Base-by-base conservation (phyloP, 345 rosid genomes). In the Balakata baccata region DNA sequence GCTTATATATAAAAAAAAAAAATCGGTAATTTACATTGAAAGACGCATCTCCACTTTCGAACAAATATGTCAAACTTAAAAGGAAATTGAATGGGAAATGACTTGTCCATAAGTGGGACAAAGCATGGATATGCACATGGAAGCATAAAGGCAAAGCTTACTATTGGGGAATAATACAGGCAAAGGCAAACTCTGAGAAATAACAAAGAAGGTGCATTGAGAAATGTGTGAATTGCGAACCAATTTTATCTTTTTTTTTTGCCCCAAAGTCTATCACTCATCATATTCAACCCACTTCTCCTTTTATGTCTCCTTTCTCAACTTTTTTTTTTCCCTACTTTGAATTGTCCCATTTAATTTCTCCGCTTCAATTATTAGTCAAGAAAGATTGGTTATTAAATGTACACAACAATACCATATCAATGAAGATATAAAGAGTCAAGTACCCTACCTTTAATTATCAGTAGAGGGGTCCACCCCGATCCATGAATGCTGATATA, bases 61-160 rank as follows among this genome's bases (percentile, higher is more conserved):
- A 59, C 56, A 25, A 25, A 46, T n/a, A 54, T 54, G 0, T 56
- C 4, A n/a, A 56, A n/a, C 5, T n/a, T 25, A 38, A 43, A 8
- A 43, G 16, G 69, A 57, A 73, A 64, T 37, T 64, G 69, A 73
- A 73, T 7, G 76, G 7, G 63, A 64, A 73, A 43, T 57, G 77
- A 56, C 46, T 10, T 18, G 70, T 65, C 70, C 64, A 16, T 65
- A 12, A 52, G 70, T 73, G 54, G 46, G 64, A 66, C 53, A 54
- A 73, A 54, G 76, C 76, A 41, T 54, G 60, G 65, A 67, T 67
- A 43, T 54, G 76, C 76, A 73, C 76, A 73, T 65, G 76, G 76
- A 73, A 56, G 39, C 76, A 65, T 54, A 73, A 73, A 73, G 70
- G 75, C 61, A 2, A 0, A 64, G 25, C 51, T 43, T 17, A 37